phyloP scores from a whole-genome alignment of 257 asterid genomes.

The Petrea volubilis region DNA sequence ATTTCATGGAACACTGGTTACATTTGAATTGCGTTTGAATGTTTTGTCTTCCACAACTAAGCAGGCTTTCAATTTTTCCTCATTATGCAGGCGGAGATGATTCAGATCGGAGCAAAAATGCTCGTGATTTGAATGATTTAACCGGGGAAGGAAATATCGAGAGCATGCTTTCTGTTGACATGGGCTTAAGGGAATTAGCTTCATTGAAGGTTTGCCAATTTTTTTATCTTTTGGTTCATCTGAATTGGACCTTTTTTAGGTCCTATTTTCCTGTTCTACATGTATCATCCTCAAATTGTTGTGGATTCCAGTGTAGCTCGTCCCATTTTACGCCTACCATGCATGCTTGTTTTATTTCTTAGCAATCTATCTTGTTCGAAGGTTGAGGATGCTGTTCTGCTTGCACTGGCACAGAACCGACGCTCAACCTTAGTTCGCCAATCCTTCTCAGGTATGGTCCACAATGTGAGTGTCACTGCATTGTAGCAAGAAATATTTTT shows the following conservation, averaged over 20 bases:
- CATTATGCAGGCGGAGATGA: slow-evolving; percentile 55
- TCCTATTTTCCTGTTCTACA: slow-evolving; percentile 9
- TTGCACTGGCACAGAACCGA: slow-evolving; percentile 73
- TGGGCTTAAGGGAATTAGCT: slow-evolving; percentile 96
- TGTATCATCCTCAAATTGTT: slow-evolving; percentile 11
- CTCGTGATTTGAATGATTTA: slow-evolving; percentile 80
- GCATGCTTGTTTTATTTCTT: slow-evolving; percentile 20
- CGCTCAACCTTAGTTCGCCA: slow-evolving; percentile 84
- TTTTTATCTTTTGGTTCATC: slow-evolving; percentile 6
- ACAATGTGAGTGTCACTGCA: neutral
- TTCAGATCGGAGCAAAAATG: slow-evolving; percentile 43
- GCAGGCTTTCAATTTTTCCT: slow-evolving; percentile 27
- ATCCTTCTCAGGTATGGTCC: slow-evolving; percentile 59
- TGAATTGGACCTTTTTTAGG: slow-evolving; percentile 7
- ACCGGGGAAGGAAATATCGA: slow-evolving; percentile 99
- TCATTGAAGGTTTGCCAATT: slow-evolving; percentile 76
- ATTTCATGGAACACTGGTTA: slow-evolving; percentile 22
- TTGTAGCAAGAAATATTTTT: neutral
- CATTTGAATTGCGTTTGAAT: slow-evolving; percentile 3
- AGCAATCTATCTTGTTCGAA: slow-evolving; percentile 38
- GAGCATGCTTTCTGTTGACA: slow-evolving; percentile 98
- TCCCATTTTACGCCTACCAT: slow-evolving; percentile 7
- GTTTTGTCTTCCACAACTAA: slow-evolving; percentile 23
- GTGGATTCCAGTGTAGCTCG: slow-evolving; percentile 1
- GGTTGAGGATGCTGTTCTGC: slow-evolving; percentile 97